Evolutionary conservation across 2,329 filamentous ascomycete genomes (phyloP).

Genomic region (Venturia carpophila): DNA sequence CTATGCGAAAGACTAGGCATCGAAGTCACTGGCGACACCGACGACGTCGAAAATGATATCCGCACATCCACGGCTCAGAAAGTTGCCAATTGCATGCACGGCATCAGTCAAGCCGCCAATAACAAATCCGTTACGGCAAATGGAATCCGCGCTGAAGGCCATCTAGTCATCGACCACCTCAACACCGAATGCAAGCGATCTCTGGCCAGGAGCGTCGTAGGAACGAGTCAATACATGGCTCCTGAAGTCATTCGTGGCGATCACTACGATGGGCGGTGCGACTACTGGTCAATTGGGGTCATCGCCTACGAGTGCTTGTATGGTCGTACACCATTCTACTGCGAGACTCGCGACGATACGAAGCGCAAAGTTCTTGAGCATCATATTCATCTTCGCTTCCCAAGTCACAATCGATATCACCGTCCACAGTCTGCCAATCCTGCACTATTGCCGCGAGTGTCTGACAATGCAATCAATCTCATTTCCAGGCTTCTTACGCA

Average conservation of each 20-base stretch:
- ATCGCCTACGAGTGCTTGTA: slow-evolving; percentile 94
- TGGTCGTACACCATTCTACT: slow-evolving; percentile 81
- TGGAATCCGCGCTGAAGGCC: slow-evolving; percentile 22
- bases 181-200: slow-evolving; percentile 49
- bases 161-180: slow-evolving; percentile 60
- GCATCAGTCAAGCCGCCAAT: background rate
- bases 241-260: slow-evolving; percentile 82
- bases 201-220: slow-evolving; percentile 77
- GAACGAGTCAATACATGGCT: slow-evolving; percentile 97
- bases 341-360: slow-evolving; percentile 71
- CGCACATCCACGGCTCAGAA: slow-evolving; percentile 27
- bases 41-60: slow-evolving; percentile 46
- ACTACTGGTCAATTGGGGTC: slow-evolving; percentile 94
- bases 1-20: slow-evolving; percentile 71
- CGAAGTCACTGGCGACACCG: slow-evolving; percentile 59
- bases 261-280: slow-evolving; percentile 83
- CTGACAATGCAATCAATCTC: slow-evolving; percentile 66
- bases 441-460: slow-evolving; percentile 45
- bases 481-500: slow-evolving; percentile 66
- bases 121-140: background rate
- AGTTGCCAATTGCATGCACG: background rate
- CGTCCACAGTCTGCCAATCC: slow-evolving; percentile 42
- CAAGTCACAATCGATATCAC: slow-evolving; percentile 45
- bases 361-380: slow-evolving; percentile 76
- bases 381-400: slow-evolving; percentile 44